Evolutionary conservation across 169 alveolate genomes (phyloP).

Genomic region (Babesia caballi): DNA sequence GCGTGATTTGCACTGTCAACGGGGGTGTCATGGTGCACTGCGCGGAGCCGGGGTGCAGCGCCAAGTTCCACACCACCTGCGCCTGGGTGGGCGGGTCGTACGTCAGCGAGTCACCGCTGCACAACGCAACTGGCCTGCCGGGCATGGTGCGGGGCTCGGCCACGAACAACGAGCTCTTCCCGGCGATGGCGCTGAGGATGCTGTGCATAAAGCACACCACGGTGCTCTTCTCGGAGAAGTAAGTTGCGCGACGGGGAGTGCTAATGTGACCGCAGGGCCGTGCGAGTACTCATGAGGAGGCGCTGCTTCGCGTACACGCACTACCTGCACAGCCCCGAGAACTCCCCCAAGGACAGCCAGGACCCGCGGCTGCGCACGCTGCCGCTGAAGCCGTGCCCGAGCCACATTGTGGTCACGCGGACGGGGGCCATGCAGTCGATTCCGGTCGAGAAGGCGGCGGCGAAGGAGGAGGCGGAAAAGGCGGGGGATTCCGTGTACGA

Average conservation of each 20-base stretch:
- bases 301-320: slow-evolving; percentile 58
- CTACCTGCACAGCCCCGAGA: slow-evolving; percentile 33
- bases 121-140: slow-evolving; percentile 5
- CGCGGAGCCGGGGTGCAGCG: slow-evolving; percentile 3
- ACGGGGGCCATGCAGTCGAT: slow-evolving; percentile 26
- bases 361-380: not conserved
- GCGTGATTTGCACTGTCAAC: slow-evolving; percentile 35
- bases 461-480: not conserved
- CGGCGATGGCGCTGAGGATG: slow-evolving; percentile 17
- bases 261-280: slow-evolving; percentile 24
- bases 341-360: not conserved
- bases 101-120: slow-evolving; percentile 30
- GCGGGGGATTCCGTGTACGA: not conserved
- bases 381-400: slow-evolving; percentile 45
- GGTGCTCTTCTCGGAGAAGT: slow-evolving; percentile 23
- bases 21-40: slow-evolving; percentile 49
- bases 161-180: slow-evolving; percentile 26
- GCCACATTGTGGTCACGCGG: slow-evolving; percentile 41
- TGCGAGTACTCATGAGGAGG: slow-evolving; percentile 9
- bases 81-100: slow-evolving; percentile 57
- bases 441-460: not conserved
- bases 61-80: slow-evolving; percentile 54
- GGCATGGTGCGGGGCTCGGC: not conserved
- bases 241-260: not conserved
- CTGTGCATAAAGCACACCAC: slow-evolving; percentile 35